Base-by-base conservation (phyloP, 768 basidiomycete species). In the Gyrodon lividus region DNA sequence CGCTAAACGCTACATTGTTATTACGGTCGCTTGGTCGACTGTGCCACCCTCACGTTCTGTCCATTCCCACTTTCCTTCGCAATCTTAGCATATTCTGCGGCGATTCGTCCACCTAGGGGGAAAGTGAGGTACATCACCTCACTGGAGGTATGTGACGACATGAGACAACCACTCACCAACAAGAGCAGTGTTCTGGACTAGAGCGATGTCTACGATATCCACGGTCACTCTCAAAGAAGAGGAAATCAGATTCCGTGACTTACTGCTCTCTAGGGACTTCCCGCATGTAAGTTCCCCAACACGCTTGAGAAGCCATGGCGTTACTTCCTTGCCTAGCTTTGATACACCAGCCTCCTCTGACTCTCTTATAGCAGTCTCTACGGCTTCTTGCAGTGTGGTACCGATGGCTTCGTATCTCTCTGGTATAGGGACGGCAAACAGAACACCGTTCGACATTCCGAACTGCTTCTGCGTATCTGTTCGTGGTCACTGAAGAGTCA, bases 401-500 rank as follows among this genome's bases (percentile, higher is more conserved):
- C 93, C 93, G n/a, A 72, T 71, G 5, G 71, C 72, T 60, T 92
- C 82, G 59, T 86, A 84, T 51, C 82, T 72, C 48, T 81, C 78
- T 1, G 95, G 97, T 47, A 98, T 97, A 19, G 97, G 97, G 6
- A 88, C 89, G 7, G 85, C 93, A 55, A 99, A 84, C 16, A 98
- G 66, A 6, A 81, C 84, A 16, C 93, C 90, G 46, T 89, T 87
- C 2, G 80, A 72, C 69, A 92, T 78, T 2, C 83, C 82, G 0
- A 98, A 74, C 55, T 86, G 79, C 59, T 74, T 71, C 57, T 90
- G 87, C 2, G 80, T 73, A 61, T 85, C 94, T 96, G 51, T 6
- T 20, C 8, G 42, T 6, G 17, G 40, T 55, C 14, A 58, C 34
- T 7, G 44, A 30, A 46, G 14, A 43, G 41, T 39, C 31, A 17